Evolutionary conservation across 805 yeast genomes (phyloP).

Genomic region (Starmerella bombi): DNA sequence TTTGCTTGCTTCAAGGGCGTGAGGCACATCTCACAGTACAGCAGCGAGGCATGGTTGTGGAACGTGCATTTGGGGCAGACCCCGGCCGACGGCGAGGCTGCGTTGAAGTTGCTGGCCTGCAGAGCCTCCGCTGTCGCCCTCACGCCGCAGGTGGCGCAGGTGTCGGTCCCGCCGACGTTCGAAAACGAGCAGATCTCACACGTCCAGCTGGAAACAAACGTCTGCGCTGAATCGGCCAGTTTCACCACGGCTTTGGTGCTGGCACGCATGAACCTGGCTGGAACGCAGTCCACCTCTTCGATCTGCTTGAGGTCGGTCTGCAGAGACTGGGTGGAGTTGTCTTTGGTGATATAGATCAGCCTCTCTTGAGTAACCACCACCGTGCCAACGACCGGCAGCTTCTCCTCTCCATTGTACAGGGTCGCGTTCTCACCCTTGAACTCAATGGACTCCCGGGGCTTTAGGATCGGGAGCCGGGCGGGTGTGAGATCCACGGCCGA

Average conservation of each 20-base stretch:
- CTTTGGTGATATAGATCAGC: conserved; percentile 57
- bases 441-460: neutral
- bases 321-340: conserved; percentile 32
- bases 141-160: conserved; percentile 54
- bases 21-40: conserved; percentile 81
- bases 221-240: conserved; percentile 2
- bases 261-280: conserved; percentile 49
- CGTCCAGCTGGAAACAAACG: conserved; percentile 40
- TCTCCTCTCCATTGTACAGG: neutral
- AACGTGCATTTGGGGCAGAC: conserved; percentile 58
- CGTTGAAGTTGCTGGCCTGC: neutral
- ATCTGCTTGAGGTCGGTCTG: conserved; percentile 36
- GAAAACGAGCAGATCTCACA: conserved; percentile 82
- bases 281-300: conserved; percentile 28
- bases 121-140: conserved; percentile 27
- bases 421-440: neutral
- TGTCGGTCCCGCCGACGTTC: conserved; percentile 36
- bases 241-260: conserved; percentile 58
- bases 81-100: conserved; percentile 10
- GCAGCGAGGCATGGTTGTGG: conserved; percentile 65
- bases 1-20: conserved; percentile 31
- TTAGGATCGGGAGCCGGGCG: neutral
- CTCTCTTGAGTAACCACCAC: conserved; percentile 63
- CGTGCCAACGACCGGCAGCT: conserved; percentile 49
- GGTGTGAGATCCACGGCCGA: neutral